A percentile compares a stretch with the other conserved stretches of the same genome.
Evolutionary conservation across 116 monocot species (phyloP).

Genomic region (Zostera marina): DNA sequence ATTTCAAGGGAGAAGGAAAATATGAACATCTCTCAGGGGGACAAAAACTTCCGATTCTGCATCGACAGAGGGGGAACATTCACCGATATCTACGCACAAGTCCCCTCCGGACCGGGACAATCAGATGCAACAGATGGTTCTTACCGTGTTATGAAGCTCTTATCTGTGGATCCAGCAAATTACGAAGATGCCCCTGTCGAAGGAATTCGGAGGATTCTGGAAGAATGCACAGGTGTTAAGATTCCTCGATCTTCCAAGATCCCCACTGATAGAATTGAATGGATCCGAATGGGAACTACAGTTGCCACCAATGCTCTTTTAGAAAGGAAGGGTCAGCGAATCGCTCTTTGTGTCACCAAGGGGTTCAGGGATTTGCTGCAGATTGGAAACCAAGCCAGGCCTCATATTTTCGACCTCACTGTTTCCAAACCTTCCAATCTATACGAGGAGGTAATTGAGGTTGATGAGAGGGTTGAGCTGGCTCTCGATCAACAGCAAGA

Average conservation of each 20-base stretch:
- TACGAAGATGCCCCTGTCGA: slow-evolving; percentile 91
- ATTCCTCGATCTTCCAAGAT: slow-evolving; percentile 73
- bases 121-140: no score
- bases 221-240: slow-evolving; percentile 46
- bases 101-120: slow-evolving; percentile 57
- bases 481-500: slow-evolving; percentile 26
- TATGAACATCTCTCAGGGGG: slow-evolving; percentile 26
- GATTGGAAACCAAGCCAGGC: slow-evolving; percentile 92
- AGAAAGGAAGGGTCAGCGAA: slow-evolving; percentile 82
- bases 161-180: slow-evolving; percentile 83
- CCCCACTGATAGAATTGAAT: slow-evolving; percentile 76
- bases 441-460: slow-evolving; percentile 89
- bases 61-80: slow-evolving; percentile 96
- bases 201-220: slow-evolving; percentile 79
- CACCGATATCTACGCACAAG: slow-evolving; percentile 91
- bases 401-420: slow-evolving; percentile 80
- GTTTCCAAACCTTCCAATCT: slow-evolving; percentile 78
- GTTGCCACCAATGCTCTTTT: slow-evolving; percentile 94
- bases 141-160: slow-evolving; percentile 61
- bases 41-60: slow-evolving; percentile 74
- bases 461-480: slow-evolving; percentile 81
- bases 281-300: slow-evolving; percentile 98
- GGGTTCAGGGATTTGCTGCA: slow-evolving; percentile 87
- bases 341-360: slow-evolving; percentile 77
- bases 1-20: not conserved